phyloP scores from a whole-genome alignment of 768 basidiomycete genomes.

The Dentipellis fragilis region DNA sequence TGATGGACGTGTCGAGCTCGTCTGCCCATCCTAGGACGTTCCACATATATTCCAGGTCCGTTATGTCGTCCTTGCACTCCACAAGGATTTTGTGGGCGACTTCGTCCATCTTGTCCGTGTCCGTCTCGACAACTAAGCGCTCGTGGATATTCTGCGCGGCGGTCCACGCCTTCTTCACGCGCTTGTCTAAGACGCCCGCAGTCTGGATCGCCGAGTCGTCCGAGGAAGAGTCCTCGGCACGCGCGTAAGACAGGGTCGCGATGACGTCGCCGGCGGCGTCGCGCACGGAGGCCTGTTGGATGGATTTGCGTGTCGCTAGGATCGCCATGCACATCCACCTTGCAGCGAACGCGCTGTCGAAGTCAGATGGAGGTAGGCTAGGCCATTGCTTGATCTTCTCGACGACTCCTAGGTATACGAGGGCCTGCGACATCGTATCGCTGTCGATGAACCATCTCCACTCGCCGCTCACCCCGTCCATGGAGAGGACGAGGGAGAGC shows the following conservation, averaged over 20 bases:
- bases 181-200: slow-evolving; percentile 3
- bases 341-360: slow-evolving; percentile 4
- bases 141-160: background rate
- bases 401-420: slow-evolving; percentile 1
- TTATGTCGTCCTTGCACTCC: background rate
- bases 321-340: slow-evolving; percentile 11
- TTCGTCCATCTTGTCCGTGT: slow-evolving; percentile 6
- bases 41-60: background rate
- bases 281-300: background rate
- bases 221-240: background rate
- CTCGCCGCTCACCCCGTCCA: slow-evolving; percentile 1
- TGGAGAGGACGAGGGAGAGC: slow-evolving; percentile 4
- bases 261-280: background rate
- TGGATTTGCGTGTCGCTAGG: background rate
- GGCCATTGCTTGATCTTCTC: background rate
- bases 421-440: slow-evolving; percentile 2
- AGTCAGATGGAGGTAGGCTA: background rate
- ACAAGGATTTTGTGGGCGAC: background rate
- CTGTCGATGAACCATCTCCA: slow-evolving; percentile 4
- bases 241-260: background rate
- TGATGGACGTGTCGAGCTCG: background rate
- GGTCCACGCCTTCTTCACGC: slow-evolving; percentile 3
- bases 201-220: background rate
- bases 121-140: background rate
- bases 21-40: slow-evolving; percentile 3